Percentiles rank a stretch among this genome's conserved stretches.
Conservation (phyloP, 192 early-diverging fungal species). For the Gigaspora rosea region DNA sequence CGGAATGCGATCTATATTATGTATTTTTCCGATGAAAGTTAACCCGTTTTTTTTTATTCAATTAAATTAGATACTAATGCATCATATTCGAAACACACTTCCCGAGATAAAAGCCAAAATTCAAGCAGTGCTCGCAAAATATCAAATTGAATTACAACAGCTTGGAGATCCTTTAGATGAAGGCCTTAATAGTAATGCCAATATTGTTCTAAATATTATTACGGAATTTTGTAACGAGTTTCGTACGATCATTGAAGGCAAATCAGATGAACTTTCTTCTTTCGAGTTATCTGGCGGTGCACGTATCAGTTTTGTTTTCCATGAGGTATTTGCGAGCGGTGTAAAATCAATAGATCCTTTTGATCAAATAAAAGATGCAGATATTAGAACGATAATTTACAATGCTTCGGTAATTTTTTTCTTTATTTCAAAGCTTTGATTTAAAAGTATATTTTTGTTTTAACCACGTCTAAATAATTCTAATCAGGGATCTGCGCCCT, state of each 20-base stretch:
- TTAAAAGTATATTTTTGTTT: neutral
- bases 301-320: constrained; percentile 98
- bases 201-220: constrained; percentile 93
- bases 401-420: constrained; percentile 78
- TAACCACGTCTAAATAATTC: neutral
- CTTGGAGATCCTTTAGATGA: constrained; percentile 92
- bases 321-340: constrained; percentile 92
- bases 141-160: constrained; percentile 79
- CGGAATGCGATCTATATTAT: too few relatives aligned
- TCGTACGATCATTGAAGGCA: constrained; percentile 93
- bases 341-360: constrained; percentile 96
- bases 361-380: constrained; percentile 98
- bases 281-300: constrained; percentile 98
- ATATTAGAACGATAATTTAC: constrained; percentile 98
- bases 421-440: neutral
- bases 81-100: constrained; percentile 97
- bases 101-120: constrained; percentile 99
- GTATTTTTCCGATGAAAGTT: too few relatives aligned
- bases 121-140: constrained; percentile 78
- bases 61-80: constrained; percentile 86
- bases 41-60: too few relatives aligned
- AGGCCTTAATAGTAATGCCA: constrained; percentile 72
- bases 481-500: constrained; percentile 84
- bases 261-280: constrained; percentile 90
- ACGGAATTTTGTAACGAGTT: constrained; percentile 99